Percentiles rank a stretch among this genome's conserved stretches.
Evolutionary conservation across 805 yeast species (phyloP).

Genomic region (Lipomyces spencermartinsiae): DNA sequence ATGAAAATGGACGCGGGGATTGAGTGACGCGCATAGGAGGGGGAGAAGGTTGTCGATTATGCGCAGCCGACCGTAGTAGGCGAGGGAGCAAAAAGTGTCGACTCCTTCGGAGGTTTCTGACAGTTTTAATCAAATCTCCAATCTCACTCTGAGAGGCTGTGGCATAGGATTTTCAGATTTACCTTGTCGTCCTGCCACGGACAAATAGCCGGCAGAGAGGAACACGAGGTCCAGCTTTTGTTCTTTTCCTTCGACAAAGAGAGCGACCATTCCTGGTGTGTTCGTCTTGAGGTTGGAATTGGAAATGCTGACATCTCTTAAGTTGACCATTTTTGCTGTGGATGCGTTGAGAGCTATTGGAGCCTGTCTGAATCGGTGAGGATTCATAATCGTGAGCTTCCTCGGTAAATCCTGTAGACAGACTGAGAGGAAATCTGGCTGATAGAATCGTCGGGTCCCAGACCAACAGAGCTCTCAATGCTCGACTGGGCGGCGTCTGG

Average conservation of each 20-base stretch:
- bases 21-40: background rate
- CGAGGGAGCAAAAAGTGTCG: background rate
- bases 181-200: background rate
- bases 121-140: background rate
- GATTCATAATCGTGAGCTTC: too few species aligned
- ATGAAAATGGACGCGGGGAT: slow-evolving; percentile 1
- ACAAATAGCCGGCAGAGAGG: slow-evolving; percentile 12
- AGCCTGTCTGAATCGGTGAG: too few species aligned
- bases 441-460: too few species aligned
- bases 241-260: slow-evolving; percentile 11
- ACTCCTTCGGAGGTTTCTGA: background rate
- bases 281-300: background rate
- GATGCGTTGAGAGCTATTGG: too few species aligned
- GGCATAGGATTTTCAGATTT: background rate
- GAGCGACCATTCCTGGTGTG: slow-evolving; percentile 8
- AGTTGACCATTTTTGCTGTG: background rate
- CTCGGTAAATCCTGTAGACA: too few species aligned
- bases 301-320: background rate
- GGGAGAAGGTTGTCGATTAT: slow-evolving; percentile 5
- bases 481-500: too few species aligned
- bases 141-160: background rate
- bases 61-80: slow-evolving; percentile 8
- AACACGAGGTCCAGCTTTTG: slow-evolving; percentile 1
- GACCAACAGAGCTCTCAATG: too few species aligned
- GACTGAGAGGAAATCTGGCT: too few species aligned